These are phyloP conservation scores for Pseudonitzschia delicatissima DNA, from an alignment of 108 stramenopile genomes.

Conservation along the genomic window DNA sequence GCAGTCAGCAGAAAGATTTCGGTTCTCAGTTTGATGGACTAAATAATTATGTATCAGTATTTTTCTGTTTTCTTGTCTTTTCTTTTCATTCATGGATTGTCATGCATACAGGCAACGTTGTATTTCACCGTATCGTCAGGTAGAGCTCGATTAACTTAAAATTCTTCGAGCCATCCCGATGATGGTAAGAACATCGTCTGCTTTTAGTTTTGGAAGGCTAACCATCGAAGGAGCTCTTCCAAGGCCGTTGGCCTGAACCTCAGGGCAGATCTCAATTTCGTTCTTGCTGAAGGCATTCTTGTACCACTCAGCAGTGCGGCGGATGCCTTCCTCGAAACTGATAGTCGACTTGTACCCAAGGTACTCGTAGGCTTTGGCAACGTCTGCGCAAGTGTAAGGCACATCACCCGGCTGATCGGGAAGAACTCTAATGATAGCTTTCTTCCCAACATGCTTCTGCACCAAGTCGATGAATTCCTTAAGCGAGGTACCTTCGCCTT, in stretches of 20 bases:
- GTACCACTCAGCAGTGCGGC: conserved; percentile 92
- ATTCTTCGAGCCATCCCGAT: too few species aligned
- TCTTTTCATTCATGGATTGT: too few species aligned
- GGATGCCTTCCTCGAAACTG: conserved; percentile 93
- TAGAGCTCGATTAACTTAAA: too few species aligned
- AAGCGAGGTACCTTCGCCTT: conserved; percentile 87
- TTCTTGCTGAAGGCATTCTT: conserved; percentile 56
- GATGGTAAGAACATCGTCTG: too few species aligned
- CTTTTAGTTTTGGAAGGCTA: conserved; percentile 19
- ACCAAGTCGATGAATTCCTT: conserved; percentile 93
- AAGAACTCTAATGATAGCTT: conserved; percentile 83
- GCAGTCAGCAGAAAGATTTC: too few species aligned
- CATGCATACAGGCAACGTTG: too few species aligned
- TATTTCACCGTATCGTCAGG: too few species aligned
- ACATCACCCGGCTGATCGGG: conserved; percentile 99
- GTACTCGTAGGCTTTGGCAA: conserved; percentile 81
- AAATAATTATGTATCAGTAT: too few species aligned
- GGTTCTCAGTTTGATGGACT: too few species aligned
- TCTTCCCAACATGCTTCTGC: conserved; percentile 81
- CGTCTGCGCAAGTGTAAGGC: conserved; percentile 96
- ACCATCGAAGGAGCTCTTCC: conserved; percentile 66
- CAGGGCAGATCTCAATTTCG: conserved; percentile 61
- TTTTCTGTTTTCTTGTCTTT: too few species aligned
- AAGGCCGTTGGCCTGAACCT: conserved; percentile 74
- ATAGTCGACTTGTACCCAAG: conserved; percentile 92